Base-by-base conservation (phyloP, 1,284 basidiomycete species). In the Cryptococcus neoformans region DNA sequence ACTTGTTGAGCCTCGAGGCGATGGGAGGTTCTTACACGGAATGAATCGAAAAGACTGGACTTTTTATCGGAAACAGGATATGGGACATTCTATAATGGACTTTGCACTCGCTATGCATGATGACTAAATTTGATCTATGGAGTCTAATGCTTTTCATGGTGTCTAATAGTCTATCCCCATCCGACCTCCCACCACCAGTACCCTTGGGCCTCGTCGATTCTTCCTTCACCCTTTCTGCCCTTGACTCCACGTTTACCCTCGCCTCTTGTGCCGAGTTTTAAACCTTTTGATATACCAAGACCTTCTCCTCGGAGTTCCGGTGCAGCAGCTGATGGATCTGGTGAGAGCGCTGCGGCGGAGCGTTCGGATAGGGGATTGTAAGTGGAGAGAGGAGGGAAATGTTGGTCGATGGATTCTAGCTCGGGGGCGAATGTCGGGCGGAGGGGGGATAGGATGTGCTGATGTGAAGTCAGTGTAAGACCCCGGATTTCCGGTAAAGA, bases 161-260 rank as follows among this genome's bases (percentile, higher is more conserved):
- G 44, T 21, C 44, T 46, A n/a, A 1, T 10, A 12, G 38, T 44
- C 51, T 40, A 72, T 34, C 62, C 73, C 76, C 76, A 78, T 62
- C 72, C 72, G 6, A 78, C 71, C 56, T 77, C 75, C 76, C 76
- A 78, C 75, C 75, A 77, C 76, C 75, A 77, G 60, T 78, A 78
- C 12, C 75, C 76, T 3, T 53, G 57, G 10, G 60, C 65, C 63
- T 78, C 76, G 53, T 78, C 76, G 12, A 68, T 65, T 46, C 76
- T 62, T 1, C 76, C 76, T 55, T 73, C 75, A 1, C 76, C 76
- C 44, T 67, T 70, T 42, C 69, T 62, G 2, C 74, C 72, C 37
- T 63, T 63, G 12, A 75, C 66, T n/a, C 60, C 58, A 1, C 62
- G 44, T 60, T 76, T 74, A 1, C 69, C 69, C 14, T 65, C 59